Evolutionary conservation across 306 rosid species (phyloP), one percentile per base, ranked within the genome.

Genomic region (Gastrolobium villosum): DNA sequence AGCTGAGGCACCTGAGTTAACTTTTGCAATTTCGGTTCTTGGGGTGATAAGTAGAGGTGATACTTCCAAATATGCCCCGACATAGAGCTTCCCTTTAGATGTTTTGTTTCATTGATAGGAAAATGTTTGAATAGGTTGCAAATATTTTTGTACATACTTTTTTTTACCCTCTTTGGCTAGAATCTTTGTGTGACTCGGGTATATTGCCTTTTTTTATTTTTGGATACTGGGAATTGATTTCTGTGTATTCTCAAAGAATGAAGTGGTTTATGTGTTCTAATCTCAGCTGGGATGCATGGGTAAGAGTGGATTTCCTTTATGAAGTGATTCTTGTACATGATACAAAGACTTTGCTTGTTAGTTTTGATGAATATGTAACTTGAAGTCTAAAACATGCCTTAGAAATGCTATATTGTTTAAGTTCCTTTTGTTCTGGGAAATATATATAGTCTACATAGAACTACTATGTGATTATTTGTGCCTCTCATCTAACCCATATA

Each of bases 181-280:
- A 61, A 44, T 54, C 20, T 13, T 28, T 11, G 71, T 48, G 65
- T 57, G 60, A 35, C 37, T 59, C 1, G 15, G 60, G 81, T 43
- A 41, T 49, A 53, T 79, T 13, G 41, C 30, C 70, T 50, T 36
- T 11, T 50, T 66, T 15, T 37, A 74, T 68, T 20, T 20, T 20
- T 20, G 26, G 50, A 48, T 61, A 37, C n/a, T 68, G 65, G 9
- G 65, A 41, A 52, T 79, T 74, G 70, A 70, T 44, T 70, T 43
- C 15, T 62, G 63, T 70, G 82, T 44, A 76, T 76, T 62, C 31
- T 35, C 68, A 26, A 13, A 49, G 53, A 72, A 43, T 71, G 55
- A 32, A 69, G 46, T 20, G 46, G 41, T 45, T 63, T 34, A 6
- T 55, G 45, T 74, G 36, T 45, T 56, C 0, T 4, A 37, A 52